Evolutionary conservation across 345 rosid genomes (phyloP).

Genomic region (Clausena lansium): DNA sequence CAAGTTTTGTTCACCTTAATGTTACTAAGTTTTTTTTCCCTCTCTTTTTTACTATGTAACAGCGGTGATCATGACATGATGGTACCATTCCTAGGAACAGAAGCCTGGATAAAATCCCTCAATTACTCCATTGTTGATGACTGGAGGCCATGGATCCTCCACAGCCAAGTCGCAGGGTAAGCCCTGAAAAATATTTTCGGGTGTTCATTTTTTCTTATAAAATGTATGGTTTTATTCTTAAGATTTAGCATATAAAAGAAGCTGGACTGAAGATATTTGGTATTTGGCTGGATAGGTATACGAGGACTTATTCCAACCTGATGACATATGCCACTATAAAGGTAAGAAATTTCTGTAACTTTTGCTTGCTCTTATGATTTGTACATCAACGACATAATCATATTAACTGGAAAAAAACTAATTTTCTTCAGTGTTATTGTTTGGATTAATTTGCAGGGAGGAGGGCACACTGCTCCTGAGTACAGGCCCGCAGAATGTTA

Average conservation of each 20-base stretch:
- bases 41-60: neutral
- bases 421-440: neutral
- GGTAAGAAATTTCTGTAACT: conserved; percentile 24
- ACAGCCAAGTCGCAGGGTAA: conserved; percentile 61
- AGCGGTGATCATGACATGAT: conserved; percentile 69
- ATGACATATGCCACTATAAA: conserved; percentile 77
- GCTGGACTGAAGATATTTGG: neutral
- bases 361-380: no score
- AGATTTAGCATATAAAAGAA: neutral
- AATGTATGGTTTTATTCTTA: neutral
- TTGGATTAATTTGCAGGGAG: conserved; percentile 44
- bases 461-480: conserved; percentile 59
- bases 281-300: conserved; percentile 36
- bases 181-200: neutral
- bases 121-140: conserved; percentile 51
- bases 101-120: conserved; percentile 58
- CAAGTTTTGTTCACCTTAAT: no score
- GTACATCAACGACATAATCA: no score
- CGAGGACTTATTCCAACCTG: conserved; percentile 54
- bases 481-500: conserved; percentile 45
- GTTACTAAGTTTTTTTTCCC: neutral
- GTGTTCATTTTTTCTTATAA: neutral
- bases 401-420: neutral
- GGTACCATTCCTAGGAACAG: conserved; percentile 51
- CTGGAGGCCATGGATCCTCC: conserved; percentile 55